A percentile compares a stretch with the other conserved stretches of the same genome.
Evolutionary conservation across 2,329 filamentous ascomycete genomes (phyloP).

Genomic region (Botrytis porri): DNA sequence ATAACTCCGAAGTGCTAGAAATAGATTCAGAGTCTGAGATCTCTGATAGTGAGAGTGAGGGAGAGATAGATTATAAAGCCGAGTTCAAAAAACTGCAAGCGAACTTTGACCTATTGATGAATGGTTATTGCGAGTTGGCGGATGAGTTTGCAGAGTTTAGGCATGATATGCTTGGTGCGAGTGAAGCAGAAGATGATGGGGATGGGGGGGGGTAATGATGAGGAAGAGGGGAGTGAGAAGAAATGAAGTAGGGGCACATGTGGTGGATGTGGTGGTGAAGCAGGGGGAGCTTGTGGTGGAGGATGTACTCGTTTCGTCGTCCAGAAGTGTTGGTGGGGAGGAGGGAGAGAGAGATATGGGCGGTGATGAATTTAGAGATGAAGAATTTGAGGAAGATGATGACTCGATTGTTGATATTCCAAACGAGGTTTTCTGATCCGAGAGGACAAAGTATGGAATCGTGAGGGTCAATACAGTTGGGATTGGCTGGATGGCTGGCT

Average conservation of each 20-base stretch:
- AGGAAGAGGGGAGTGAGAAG: background rate
- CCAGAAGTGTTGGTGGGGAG: background rate
- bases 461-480: background rate
- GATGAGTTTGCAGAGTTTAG: background rate
- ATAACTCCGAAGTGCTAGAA: slow-evolving; percentile 24
- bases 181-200: background rate
- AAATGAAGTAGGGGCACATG: background rate
- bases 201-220: background rate
- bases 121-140: background rate
- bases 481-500: too few relatives aligned
- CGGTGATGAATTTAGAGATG: background rate
- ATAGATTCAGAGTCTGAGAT: slow-evolving; percentile 15
- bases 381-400: background rate
- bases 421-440: background rate
- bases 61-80: background rate
- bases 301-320: background rate
- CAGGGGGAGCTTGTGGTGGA: background rate
- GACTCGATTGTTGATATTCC: background rate
- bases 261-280: background rate
- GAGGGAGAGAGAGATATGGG: background rate
- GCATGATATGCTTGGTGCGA: background rate
- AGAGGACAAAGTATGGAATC: background rate
- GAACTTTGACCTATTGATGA: background rate
- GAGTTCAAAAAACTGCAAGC: background rate
- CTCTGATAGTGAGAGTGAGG: background rate